Percentiles rank a stretch among this genome's conserved stretches.
These are phyloP conservation scores for Daedaleopsis sinensis DNA, from an alignment of 768 basidiomycete genomes.

Conservation along the genomic window DNA sequence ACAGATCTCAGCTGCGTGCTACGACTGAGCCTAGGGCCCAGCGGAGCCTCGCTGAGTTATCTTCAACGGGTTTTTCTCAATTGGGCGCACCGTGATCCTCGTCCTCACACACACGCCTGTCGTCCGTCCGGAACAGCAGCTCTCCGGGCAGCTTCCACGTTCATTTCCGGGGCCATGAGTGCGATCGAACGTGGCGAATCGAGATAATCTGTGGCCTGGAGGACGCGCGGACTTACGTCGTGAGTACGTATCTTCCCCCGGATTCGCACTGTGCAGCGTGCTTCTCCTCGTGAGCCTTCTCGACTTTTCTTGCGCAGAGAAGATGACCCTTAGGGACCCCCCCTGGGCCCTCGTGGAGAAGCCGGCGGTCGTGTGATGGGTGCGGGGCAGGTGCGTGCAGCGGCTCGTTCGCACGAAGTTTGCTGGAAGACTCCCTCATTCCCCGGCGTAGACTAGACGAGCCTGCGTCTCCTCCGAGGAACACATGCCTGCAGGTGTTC, in stretches of 20 bases:
- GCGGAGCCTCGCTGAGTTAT: no score
- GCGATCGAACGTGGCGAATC: not conserved
- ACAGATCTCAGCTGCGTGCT: no score
- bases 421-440: not conserved
- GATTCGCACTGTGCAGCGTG: not conserved
- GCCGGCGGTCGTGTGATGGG: not conserved
- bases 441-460: not conserved
- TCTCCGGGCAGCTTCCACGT: not conserved
- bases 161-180: not conserved
- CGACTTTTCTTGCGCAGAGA: not conserved
- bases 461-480: not conserved
- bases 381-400: not conserved
- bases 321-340: not conserved
- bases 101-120: no score
- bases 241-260: not conserved
- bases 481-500: not conserved
- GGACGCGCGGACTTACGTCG: not conserved
- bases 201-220: not conserved
- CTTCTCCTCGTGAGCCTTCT: not conserved
- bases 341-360: not conserved
- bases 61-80: no score
- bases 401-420: not conserved
- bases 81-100: no score
- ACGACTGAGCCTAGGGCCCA: no score
- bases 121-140: no score